phyloP scores from a whole-genome alignment of 371 early-diverging fungal species.

The Coemansia sp. region DNA sequence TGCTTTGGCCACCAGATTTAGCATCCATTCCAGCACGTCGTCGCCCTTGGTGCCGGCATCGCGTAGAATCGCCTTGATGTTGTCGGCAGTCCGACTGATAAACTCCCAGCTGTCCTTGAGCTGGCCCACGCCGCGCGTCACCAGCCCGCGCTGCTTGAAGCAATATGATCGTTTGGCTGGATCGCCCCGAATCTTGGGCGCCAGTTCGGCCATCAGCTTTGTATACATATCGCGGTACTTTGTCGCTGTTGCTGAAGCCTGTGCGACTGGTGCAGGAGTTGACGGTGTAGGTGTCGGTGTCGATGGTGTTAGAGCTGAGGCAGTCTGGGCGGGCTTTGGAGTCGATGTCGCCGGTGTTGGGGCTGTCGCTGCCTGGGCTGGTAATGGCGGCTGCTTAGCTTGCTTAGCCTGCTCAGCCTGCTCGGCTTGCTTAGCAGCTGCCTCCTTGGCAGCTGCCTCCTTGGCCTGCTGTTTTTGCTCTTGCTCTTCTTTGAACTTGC shows the following conservation, averaged over 20 bases:
- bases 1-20: conserved; percentile 68
- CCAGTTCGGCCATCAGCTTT: conserved; percentile 26
- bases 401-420: conserved; percentile 5
- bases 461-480: conserved; percentile 20
- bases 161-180: conserved; percentile 13
- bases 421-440: conserved; percentile 18
- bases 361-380: not conserved
- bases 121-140: conserved; percentile 57
- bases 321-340: too few species aligned
- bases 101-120: conserved; percentile 55
- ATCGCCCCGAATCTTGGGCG: conserved; percentile 15
- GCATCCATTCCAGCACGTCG: conserved; percentile 57
- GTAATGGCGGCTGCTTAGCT: conserved; percentile 8
- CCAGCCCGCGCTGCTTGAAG: conserved; percentile 38
- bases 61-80: conserved; percentile 48
- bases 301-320: too few species aligned
- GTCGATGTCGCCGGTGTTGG: too few species aligned
- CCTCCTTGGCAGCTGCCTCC: conserved; percentile 22
- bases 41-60: conserved; percentile 24
- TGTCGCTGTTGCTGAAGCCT: conserved; percentile 13
- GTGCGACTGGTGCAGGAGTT: too few species aligned
- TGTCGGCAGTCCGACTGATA: conserved; percentile 54
- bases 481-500: conserved; percentile 28
- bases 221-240: conserved; percentile 36
- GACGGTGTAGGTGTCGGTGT: too few species aligned